A percentile compares a stretch with the other conserved stretches of the same genome.
phyloP scores from a whole-genome alignment of 495 filamentous ascomycete species.

The Aspergillus nanangensis region DNA sequence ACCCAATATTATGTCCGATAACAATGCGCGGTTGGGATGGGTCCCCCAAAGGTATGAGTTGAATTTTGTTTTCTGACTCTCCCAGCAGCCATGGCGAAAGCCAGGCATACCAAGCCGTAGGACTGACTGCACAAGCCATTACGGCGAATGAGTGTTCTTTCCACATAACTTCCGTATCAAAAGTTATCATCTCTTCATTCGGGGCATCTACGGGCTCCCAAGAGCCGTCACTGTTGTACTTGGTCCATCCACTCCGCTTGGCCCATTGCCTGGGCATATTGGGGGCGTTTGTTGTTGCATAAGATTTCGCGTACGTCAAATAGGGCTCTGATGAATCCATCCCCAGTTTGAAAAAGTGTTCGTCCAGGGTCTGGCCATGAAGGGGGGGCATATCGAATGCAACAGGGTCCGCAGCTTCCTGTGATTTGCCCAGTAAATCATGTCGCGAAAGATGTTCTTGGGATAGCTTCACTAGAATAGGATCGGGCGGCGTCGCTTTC shows the following conservation, averaged over 20 bases:
- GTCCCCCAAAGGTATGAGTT: conserved; percentile 84
- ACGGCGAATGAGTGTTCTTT: conserved; percentile 86
- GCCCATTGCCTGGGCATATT: conserved; percentile 77
- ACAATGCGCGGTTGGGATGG: conserved; percentile 65
- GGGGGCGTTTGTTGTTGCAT: conserved; percentile 61
- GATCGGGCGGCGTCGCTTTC: conserved; percentile 50
- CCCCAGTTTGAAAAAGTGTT: conserved; percentile 91
- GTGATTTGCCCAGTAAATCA: conserved; percentile 85
- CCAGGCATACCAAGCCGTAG: conserved; percentile 94
- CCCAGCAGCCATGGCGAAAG: conserved; percentile 91
- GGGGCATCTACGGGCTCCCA: conserved; percentile 70
- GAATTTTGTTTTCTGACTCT: conserved; percentile 68
- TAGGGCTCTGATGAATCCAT: conserved; percentile 89
- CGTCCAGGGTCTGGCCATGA: conserved; percentile 78
- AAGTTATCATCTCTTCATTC: conserved; percentile 75
- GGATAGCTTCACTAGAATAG: conserved; percentile 71
- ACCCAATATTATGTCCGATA: conserved; percentile 94
- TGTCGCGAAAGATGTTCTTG: conserved; percentile 81
- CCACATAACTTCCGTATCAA: conserved; percentile 97
- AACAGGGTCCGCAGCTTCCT: conserved; percentile 68
- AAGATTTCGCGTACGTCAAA: conserved; percentile 66
- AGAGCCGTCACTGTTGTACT: conserved; percentile 72
- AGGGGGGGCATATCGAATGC: conserved; percentile 80
- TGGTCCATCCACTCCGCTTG: conserved; percentile 86
- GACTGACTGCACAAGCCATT: conserved; percentile 90